phyloP scores from a whole-genome alignment of 495 filamentous ascomycete genomes.

The Penicillium malachiteum region DNA sequence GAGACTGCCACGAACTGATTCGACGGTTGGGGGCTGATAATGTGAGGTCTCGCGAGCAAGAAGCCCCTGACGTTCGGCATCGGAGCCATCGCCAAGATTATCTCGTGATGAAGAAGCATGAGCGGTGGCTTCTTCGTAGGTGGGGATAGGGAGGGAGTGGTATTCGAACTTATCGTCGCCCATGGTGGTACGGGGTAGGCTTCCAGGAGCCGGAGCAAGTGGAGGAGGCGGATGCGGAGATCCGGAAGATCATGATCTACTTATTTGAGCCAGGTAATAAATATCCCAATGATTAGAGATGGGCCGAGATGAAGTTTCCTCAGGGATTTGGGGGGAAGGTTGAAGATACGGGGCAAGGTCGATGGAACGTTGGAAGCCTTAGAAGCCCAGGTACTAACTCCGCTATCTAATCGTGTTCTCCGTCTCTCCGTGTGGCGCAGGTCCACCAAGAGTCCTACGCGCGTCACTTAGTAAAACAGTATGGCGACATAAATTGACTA shows the following conservation, averaged over 20 bases:
- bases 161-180: constrained; percentile 61
- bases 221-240: constrained; percentile 29
- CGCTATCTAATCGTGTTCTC: no score
- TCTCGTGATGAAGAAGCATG: constrained; percentile 62
- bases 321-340: constrained; percentile 2
- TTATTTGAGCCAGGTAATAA: constrained; percentile 28
- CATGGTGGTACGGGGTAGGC: constrained; percentile 44
- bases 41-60: constrained; percentile 44
- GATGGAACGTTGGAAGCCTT: no score
- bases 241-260: constrained; percentile 48
- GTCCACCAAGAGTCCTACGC: no score
- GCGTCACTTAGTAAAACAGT: no score
- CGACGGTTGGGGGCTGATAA: constrained; percentile 75
- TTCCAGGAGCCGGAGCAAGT: constrained; percentile 35
- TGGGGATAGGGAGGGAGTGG: constrained; percentile 78
- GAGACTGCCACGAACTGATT: constrained; percentile 62
- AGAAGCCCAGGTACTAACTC: no score
- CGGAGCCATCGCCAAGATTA: constrained; percentile 57
- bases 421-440: no score
- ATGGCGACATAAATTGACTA: no score
- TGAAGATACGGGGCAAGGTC: constrained; percentile 4
- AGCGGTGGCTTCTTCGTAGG: constrained; percentile 87
- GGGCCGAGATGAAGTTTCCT: background rate
- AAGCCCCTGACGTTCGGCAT: constrained; percentile 62
- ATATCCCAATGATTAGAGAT: constrained; percentile 16